Evolutionary conservation across 768 basidiomycete genomes (phyloP).

Genomic region (Cystobasidium ongulense): DNA sequence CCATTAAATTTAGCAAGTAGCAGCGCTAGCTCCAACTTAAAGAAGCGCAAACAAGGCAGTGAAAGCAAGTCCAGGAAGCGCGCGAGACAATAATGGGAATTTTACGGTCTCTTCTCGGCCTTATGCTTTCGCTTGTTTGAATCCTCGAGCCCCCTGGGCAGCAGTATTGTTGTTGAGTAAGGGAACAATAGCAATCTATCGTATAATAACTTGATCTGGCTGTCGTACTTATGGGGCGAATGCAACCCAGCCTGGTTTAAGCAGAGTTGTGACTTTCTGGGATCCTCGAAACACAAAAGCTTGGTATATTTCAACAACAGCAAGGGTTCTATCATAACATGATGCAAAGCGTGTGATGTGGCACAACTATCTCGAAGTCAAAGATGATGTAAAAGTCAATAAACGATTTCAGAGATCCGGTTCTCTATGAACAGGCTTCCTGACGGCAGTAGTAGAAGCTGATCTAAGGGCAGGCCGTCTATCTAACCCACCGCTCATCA

Average conservation of each 20-base stretch:
- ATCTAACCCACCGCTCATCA: neutral
- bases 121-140: too few species aligned
- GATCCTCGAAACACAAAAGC: too few species aligned
- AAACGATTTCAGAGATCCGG: neutral
- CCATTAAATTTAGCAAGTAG: conserved; percentile 31
- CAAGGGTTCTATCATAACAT: neutral
- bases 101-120: neutral
- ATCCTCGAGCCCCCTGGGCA: too few species aligned
- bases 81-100: neutral
- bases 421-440: neutral
- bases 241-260: too few species aligned
- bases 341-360: neutral
- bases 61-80: conserved; percentile 10
- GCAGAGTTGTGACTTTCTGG: too few species aligned
- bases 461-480: neutral
- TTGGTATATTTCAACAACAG: too few species aligned
- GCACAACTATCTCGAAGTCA: neutral
- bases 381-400: neutral
- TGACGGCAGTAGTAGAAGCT: neutral
- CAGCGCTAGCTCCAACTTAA: neutral
- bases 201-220: too few species aligned
- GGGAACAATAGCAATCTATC: too few species aligned
- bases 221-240: too few species aligned
- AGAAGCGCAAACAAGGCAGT: neutral
- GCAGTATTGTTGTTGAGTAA: too few species aligned